These are phyloP conservation scores for Suhomyces ambrosiae DNA, from an alignment of 1,139 yeast genomes.

Conservation along the genomic window DNA sequence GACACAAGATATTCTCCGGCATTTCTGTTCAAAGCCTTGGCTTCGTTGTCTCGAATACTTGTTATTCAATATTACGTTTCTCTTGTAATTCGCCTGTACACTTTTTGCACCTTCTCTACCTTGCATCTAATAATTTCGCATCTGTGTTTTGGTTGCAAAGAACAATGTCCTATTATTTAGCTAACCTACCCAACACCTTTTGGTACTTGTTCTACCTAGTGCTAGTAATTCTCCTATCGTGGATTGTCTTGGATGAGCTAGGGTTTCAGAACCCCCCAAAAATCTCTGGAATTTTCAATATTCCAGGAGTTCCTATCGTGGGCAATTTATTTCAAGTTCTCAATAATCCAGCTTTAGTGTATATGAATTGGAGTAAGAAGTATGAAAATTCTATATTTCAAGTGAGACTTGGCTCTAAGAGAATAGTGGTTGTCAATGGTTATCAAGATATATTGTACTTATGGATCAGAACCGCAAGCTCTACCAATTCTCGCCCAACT, in stretches of 20 bases:
- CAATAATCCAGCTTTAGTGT: slow-evolving; percentile 54
- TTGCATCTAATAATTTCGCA: background rate
- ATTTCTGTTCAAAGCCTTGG: no score
- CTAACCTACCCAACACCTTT: background rate
- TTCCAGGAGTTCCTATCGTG: slow-evolving; percentile 55
- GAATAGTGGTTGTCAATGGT: slow-evolving; percentile 67
- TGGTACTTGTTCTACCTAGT: background rate
- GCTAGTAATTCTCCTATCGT: background rate
- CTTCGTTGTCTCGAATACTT: no score
- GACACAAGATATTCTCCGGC: no score
- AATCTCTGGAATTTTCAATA: slow-evolving; percentile 40
- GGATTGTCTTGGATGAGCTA: slow-evolving; percentile 1
- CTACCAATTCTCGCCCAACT: slow-evolving; percentile 68
- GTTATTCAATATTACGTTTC: no score
- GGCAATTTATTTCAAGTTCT: slow-evolving; percentile 54
- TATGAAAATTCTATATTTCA: slow-evolving; percentile 57
- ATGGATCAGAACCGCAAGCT: slow-evolving; percentile 55
- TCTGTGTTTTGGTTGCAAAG: slow-evolving; percentile 8
- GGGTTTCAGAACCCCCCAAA: slow-evolving; percentile 20
- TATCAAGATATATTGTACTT: slow-evolving; percentile 53
- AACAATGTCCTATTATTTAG: slow-evolving; percentile 1
- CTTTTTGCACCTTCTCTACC: no score
- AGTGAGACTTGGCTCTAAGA: slow-evolving; percentile 57
- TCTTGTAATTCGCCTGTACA: no score
- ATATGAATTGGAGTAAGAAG: slow-evolving; percentile 46